Base-by-base conservation (phyloP, 352 stramenopile species). In the Pythium insidiosum region DNA sequence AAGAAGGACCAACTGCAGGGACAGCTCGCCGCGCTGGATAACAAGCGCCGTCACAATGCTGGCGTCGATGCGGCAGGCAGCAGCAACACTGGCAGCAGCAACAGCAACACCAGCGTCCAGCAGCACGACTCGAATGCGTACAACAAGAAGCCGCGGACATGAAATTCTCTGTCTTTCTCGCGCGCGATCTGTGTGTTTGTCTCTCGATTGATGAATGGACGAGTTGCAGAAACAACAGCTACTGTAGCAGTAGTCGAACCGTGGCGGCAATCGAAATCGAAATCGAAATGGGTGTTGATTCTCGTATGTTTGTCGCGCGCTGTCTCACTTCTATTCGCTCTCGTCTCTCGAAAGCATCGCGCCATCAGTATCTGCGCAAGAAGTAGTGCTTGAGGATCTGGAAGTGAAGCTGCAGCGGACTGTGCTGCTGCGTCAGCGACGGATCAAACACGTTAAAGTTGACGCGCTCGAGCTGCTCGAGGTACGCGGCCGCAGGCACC, bases 1-100 rank as follows among this genome's bases (percentile, higher is more conserved):
- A 94, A 94, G 66, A 88, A 89, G 42, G 78, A 94, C 44, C 83
- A 94, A 28, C 54, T 94, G 31, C 78, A 94, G 60, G 81, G 81
- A 10, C 80, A 93, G 48, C 46, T 93, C 43, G 77, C 75, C 15
- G 68, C 81, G 23, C 67, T 91, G 44, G 81, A 93, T 38, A 66
- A 63, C 50, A 90, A 90, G 63, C 78, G 78, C 44, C 73, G 74
- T 45, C 58, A 67, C 20, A 73, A 63, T 39, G 60, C 58, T 38
- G 62, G 60, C 9, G n/a, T n/a, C n/a, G n/a, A n/a, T n/a, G n/a
- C n/a, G n/a, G n/a, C n/a, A n/a, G n/a, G n/a, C n/a, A n/a, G n/a
- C n/a, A n/a, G n/a, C n/a, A n/a, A n/a, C 43, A 59, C 56, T 25
- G 60, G 48, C 60, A 73, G 59, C 46, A 65, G 59, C 38, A 66